Conservation (phyloP, 345 rosid species). For the Citrus maxima region DNA sequence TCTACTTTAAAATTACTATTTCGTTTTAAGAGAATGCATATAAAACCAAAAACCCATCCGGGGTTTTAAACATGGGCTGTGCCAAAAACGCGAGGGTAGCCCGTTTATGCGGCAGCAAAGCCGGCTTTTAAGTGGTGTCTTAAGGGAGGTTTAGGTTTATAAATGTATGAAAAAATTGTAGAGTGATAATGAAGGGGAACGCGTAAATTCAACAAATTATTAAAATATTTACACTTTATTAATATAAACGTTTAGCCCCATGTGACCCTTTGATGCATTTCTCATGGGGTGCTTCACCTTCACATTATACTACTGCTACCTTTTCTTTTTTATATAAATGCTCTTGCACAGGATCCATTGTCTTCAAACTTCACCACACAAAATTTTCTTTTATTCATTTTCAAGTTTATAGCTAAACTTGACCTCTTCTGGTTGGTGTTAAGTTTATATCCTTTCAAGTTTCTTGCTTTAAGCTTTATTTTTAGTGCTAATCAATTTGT, state of each 20-base stretch:
- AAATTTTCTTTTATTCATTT: not conserved
- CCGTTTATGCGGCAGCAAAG: slow-evolving; percentile 62
- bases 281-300: slow-evolving; percentile 45
- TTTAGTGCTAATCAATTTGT: not conserved
- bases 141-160: slow-evolving; percentile 1
- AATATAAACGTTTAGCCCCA: slow-evolving; percentile 65
- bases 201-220: slow-evolving; percentile 17
- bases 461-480: not conserved
- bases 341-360: slow-evolving; percentile 32
- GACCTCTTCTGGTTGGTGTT: slow-evolving; percentile 20
- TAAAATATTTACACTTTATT: slow-evolving; percentile 32
- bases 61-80: slow-evolving; percentile 19
- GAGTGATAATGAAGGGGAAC: slow-evolving; percentile 21
- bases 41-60: not conserved
- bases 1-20: not conserved
- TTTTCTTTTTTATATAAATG: slow-evolving; percentile 28
- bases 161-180: not conserved
- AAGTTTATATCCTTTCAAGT: not conserved
- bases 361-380: slow-evolving; percentile 15
- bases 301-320: slow-evolving; percentile 22
- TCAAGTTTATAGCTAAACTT: not conserved
- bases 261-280: slow-evolving; percentile 69
- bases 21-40: no score
- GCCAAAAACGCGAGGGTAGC: slow-evolving; percentile 56
- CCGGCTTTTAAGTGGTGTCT: slow-evolving; percentile 55